These are phyloP conservation scores for Strigomonas galati DNA, from an alignment of 208 protist species.

Conservation along the genomic window DNA sequence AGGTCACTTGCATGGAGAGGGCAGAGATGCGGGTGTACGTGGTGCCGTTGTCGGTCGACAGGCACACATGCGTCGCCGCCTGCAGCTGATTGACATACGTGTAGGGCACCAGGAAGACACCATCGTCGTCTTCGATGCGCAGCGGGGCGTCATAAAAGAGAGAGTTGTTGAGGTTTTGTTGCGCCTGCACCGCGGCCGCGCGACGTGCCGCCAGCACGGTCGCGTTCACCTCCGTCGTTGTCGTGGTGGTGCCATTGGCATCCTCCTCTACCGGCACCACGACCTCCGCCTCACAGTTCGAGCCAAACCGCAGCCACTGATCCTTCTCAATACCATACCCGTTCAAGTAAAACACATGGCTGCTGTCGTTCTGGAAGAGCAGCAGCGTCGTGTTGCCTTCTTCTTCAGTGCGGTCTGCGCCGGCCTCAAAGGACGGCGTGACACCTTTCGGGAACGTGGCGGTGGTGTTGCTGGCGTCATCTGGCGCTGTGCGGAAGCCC, in stretches of 20 bases:
- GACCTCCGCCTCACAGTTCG: slow-evolving; percentile 37
- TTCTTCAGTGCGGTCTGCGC: slow-evolving; percentile 27
- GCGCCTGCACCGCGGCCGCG: slow-evolving; percentile 10
- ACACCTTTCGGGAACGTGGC: slow-evolving; percentile 35
- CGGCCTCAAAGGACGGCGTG: slow-evolving; percentile 8
- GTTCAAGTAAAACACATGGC: slow-evolving; percentile 63
- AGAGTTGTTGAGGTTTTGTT: slow-evolving; percentile 41
- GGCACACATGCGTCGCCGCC: slow-evolving; percentile 31
- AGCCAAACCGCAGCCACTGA: slow-evolving; percentile 57
- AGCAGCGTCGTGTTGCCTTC: slow-evolving; percentile 59
- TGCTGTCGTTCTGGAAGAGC: slow-evolving; percentile 46
- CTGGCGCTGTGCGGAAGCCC: slow-evolving; percentile 45
- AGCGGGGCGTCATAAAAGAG: slow-evolving; percentile 51
- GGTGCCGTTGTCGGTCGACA: slow-evolving; percentile 44
- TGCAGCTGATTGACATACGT: slow-evolving; percentile 33
- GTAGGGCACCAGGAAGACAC: slow-evolving; percentile 50
- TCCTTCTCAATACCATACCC: slow-evolving; percentile 69
- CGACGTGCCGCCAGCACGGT: neutral
- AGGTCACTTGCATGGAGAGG: slow-evolving; percentile 34
- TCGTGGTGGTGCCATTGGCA: neutral
- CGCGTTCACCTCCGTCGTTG: neutral
- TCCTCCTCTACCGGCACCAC: neutral
- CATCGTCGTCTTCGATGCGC: slow-evolving; percentile 54
- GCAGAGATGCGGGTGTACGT: slow-evolving; percentile 31
- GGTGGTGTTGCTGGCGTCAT: slow-evolving; percentile 66